Percentiles rank a stretch among this genome's conserved stretches.
Evolutionary conservation across 176 grass and related monocot species (phyloP).

Genomic region (Oryza brachyantha): DNA sequence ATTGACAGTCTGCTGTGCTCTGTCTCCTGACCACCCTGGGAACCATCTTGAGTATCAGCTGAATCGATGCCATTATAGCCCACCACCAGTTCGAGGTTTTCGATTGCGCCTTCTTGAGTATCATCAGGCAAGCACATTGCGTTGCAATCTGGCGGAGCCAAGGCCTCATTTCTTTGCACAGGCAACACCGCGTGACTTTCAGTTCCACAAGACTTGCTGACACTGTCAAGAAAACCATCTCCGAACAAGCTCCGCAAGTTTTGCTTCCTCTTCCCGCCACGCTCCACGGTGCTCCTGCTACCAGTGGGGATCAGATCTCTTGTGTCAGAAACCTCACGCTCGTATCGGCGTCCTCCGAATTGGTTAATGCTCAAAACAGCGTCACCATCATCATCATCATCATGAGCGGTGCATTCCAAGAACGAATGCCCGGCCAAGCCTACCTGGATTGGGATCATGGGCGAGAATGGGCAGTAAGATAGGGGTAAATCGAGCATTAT

Average conservation of each 20-base stretch:
- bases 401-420: neutral
- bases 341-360: neutral
- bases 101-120: neutral
- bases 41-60: neutral
- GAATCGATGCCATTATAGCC: neutral
- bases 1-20: neutral
- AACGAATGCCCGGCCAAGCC: neutral
- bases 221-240: conserved; percentile 25
- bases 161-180: too few relatives aligned
- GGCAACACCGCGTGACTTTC: neutral
- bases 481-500: neutral
- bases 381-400: neutral
- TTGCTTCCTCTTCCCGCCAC: conserved; percentile 44
- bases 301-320: neutral
- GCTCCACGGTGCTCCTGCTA: neutral
- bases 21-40: neutral
- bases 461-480: neutral
- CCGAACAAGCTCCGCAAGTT: conserved; percentile 39
- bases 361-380: neutral
- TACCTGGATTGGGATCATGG: neutral
- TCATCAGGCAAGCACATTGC: neutral
- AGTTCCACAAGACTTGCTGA: neutral
- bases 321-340: neutral
- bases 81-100: neutral
- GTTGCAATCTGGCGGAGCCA: neutral